phyloP scores from a whole-genome alignment of 2,329 filamentous ascomycete species.

The Ophiostoma montium region DNA sequence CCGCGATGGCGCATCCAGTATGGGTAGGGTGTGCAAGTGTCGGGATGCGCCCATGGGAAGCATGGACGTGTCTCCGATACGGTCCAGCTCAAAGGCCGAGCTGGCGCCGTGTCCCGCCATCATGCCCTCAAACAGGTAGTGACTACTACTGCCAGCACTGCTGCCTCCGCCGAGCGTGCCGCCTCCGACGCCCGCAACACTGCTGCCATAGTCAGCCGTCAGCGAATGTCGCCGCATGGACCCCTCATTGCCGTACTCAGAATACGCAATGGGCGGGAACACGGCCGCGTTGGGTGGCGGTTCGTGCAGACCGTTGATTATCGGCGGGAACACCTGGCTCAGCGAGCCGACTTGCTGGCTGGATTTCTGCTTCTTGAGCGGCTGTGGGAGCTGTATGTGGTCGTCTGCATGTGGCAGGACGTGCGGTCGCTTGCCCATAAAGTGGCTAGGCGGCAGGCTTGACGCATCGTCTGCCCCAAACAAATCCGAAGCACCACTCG shows the following conservation, averaged over 20 bases:
- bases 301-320: slow-evolving; percentile 50
- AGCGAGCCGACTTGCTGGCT: slow-evolving; percentile 29
- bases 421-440: slow-evolving; percentile 10
- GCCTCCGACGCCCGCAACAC: not conserved
- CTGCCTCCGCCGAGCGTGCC: not conserved
- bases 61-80: slow-evolving; percentile 10
- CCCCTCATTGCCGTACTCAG: slow-evolving; percentile 37
- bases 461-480: slow-evolving; percentile 19
- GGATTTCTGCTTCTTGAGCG: slow-evolving; percentile 50
- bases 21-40: not conserved
- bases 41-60: not conserved
- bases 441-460: slow-evolving; percentile 1
- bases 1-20: not conserved
- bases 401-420: slow-evolving; percentile 37
- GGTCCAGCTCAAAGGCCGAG: slow-evolving; percentile 14
- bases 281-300: slow-evolving; percentile 45
- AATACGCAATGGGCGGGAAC: slow-evolving; percentile 49
- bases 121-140: slow-evolving; percentile 1
- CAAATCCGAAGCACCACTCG: not conserved
- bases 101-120: slow-evolving; percentile 11
- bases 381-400: slow-evolving; percentile 49
- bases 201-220: slow-evolving; percentile 26
- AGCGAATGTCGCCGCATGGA: slow-evolving; percentile 26
- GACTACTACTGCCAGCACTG: not conserved
- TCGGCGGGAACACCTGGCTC: slow-evolving; percentile 39